These are phyloP conservation scores for Plasmodium reichenowi DNA, from an alignment of 169 alveolate genomes.

Conservation along the genomic window DNA sequence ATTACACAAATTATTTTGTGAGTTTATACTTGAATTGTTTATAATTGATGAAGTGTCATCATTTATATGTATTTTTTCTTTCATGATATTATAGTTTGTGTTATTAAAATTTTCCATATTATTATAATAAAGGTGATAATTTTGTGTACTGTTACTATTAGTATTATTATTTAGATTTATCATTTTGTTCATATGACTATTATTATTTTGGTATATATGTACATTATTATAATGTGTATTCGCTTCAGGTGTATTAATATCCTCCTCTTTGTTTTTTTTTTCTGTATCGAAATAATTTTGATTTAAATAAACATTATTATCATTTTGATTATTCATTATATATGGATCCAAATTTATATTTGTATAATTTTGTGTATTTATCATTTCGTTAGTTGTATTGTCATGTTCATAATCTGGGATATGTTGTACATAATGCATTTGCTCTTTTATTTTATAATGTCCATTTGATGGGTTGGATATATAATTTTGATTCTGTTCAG, in stretches of 20 bases:
- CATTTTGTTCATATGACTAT: neutral
- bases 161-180: neutral
- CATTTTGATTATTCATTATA: conserved; percentile 8
- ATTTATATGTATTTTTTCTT: conserved; percentile 1
- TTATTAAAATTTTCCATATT: neutral
- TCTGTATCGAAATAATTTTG: neutral
- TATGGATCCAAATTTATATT: neutral
- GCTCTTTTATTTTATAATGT: neutral
- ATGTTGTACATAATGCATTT: neutral
- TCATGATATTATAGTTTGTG: conserved; percentile 9
- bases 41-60: neutral
- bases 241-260: neutral
- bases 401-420: neutral
- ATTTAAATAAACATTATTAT: neutral
- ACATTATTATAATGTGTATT: neutral
- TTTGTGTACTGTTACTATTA: neutral
- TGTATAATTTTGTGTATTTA: neutral
- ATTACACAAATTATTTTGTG: neutral
- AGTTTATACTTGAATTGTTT: neutral
- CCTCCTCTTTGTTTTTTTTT: no score
- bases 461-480: no score
- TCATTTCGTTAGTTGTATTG: neutral
- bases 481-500: no score
- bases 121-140: neutral
- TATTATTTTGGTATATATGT: conserved; percentile 9